Base-by-base conservation (phyloP, 208 protist genomes). In the Acanthamoeba lenticulata region DNA sequence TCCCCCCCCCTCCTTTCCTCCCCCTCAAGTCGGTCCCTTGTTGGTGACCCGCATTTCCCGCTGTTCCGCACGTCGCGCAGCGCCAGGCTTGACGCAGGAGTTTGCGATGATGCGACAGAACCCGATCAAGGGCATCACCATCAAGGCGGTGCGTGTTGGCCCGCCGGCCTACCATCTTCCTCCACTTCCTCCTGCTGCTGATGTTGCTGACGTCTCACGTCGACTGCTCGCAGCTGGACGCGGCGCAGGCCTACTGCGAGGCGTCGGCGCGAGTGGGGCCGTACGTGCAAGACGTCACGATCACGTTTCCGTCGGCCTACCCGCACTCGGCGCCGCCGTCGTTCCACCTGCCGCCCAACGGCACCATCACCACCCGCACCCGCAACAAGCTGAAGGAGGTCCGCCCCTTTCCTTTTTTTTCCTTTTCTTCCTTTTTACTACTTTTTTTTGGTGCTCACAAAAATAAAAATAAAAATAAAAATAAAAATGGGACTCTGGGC, bases 221-320 rank as follows among this genome's bases (percentile, higher is more conserved):
- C 52, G 11, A 60, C n/a, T 60, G 15, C 52, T 60, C 52, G 21
- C 52, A 60, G 52, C 15, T 77, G 29, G 34, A 77, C 67, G 29
- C 34, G 29, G 34, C 29, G 21, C 29, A 77, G 29, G 34, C 29
- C 34, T 40, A 19, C 15, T 77, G 67, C 67, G 67, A 77, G 29
- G 67, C 67, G 15, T 29, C 34, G 15, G 67, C 34, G 9, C 15
- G 29, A 29, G 67, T 77, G 29, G 34, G 34, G 15, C 9, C 24
- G 15, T 77, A 77, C 34, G 67, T 77, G 24, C 67, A 77, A 34
- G 29, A 77, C 24, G 29, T 77, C 29, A n/a, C 9, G 27, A 77
- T 77, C 29, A 77, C 67, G 9, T 77, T 77, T 77, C 67, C 67
- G 15, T 77, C 67, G 34, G 67, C 67, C 67, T 77, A 77, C 27